A percentile compares a stretch with the other conserved stretches of the same genome.
phyloP scores from a whole-genome alignment of 2,329 filamentous ascomycete species.

The Phialocephala subalpina region DNA sequence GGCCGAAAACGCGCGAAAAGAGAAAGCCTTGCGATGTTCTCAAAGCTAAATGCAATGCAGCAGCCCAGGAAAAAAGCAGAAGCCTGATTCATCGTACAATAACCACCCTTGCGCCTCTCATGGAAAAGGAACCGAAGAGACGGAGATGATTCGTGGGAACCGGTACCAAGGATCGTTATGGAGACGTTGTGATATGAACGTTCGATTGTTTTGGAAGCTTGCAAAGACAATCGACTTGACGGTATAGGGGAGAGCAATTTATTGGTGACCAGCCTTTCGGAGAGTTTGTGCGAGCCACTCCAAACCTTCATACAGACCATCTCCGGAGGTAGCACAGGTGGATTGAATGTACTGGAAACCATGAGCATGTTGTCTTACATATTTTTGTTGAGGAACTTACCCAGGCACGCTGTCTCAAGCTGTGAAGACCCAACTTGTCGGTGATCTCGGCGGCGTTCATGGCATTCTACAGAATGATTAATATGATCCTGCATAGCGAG shows the following conservation, averaged over 20 bases:
- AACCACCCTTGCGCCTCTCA: conserved; percentile 47
- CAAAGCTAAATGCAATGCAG: conserved; percentile 39
- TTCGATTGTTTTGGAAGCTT: conserved; percentile 41
- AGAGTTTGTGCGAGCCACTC: conserved; percentile 89
- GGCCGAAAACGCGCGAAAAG: conserved; percentile 38
- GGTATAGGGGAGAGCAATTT: conserved; percentile 47
- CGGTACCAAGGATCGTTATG: conserved; percentile 42
- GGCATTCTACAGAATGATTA: conserved; percentile 74
- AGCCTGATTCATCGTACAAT: conserved; percentile 46
- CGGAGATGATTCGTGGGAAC: conserved; percentile 42
- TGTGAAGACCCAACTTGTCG: conserved; percentile 99
- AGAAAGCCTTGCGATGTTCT: conserved; percentile 34
- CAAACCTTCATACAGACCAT: conserved; percentile 99
- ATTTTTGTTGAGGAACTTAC: conserved; percentile 65
- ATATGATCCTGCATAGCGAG: conserved; percentile 31
- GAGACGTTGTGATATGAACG: conserved; percentile 42
- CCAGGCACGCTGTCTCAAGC: conserved; percentile 97
- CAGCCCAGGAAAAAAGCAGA: conserved; percentile 39
- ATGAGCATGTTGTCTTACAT: conserved; percentile 26
- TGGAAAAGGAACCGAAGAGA: conserved; percentile 45
- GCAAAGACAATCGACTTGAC: conserved; percentile 38
- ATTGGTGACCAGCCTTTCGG: conserved; percentile 75
- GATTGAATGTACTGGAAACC: conserved; percentile 91
- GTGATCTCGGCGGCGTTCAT: conserved; percentile 99
- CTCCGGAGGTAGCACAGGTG: conserved; percentile 97